These are phyloP conservation scores for Pseudogymnoascus sp. DNA, from an alignment of 2,329 filamentous ascomycete species.

Conservation along the genomic window DNA sequence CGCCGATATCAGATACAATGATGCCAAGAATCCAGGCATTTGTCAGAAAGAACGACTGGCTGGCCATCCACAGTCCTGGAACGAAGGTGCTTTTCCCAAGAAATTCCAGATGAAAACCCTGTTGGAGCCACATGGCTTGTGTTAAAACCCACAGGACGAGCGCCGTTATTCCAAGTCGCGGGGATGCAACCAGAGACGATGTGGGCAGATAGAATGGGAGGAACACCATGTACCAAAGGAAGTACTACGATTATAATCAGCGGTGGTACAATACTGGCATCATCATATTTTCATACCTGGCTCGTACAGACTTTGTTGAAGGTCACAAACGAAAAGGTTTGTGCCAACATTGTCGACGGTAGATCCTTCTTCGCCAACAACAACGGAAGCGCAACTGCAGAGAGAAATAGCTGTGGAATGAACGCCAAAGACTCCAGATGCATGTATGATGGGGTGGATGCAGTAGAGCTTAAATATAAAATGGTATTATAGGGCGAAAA, in stretches of 20 bases:
- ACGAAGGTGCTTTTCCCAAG: constrained; percentile 77
- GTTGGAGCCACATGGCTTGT: constrained; percentile 71
- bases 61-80: constrained; percentile 72
- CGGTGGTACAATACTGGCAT: not conserved
- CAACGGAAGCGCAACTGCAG: constrained; percentile 68
- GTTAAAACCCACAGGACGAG: constrained; percentile 66
- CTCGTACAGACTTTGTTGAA: constrained; percentile 99
- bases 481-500: constrained; percentile 95
- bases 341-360: constrained; percentile 78
- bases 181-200: constrained; percentile 62
- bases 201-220: constrained; percentile 81
- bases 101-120: constrained; percentile 71
- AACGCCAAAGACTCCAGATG: constrained; percentile 77
- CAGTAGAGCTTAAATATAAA: constrained; percentile 76
- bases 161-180: constrained; percentile 56
- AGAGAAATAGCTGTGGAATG: constrained; percentile 76
- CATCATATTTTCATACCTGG: constrained; percentile 54
- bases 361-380: constrained; percentile 75
- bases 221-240: constrained; percentile 95
- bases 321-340: constrained; percentile 94
- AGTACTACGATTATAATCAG: constrained; percentile 58
- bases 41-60: constrained; percentile 71
- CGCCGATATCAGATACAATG: constrained; percentile 59
- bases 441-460: constrained; percentile 34
- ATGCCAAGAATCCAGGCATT: constrained; percentile 85